These are phyloP conservation scores for Podaxis sp. DNA, from an alignment of 768 basidiomycete species.

Conservation along the genomic window DNA sequence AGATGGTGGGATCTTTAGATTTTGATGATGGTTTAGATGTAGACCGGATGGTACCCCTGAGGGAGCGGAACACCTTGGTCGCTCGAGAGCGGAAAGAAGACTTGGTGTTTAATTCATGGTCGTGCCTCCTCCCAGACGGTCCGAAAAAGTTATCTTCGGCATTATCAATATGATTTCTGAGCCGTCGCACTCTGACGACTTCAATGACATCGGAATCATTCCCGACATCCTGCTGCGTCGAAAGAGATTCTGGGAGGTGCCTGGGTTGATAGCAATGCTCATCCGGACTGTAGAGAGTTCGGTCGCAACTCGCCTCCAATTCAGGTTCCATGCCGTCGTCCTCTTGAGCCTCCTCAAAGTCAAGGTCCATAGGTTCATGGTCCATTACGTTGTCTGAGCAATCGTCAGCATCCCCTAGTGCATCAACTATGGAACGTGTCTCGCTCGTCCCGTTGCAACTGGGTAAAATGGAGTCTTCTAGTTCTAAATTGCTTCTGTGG, in stretches of 20 bases:
- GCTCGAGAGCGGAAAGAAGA: slow-evolving; percentile 39
- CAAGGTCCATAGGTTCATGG: slow-evolving; percentile 18
- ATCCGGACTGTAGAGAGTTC: not conserved
- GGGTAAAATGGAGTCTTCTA: slow-evolving; percentile 8
- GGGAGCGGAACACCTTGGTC: slow-evolving; percentile 39
- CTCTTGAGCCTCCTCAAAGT: slow-evolving; percentile 19
- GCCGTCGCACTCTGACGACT: slow-evolving; percentile 52
- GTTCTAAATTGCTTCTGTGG: slow-evolving; percentile 5
- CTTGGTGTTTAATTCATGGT: not conserved
- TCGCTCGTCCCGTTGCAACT: slow-evolving; percentile 17
- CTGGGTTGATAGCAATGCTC: slow-evolving; percentile 15
- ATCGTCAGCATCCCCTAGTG: slow-evolving; percentile 21
- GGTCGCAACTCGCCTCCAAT: not conserved
- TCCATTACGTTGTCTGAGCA: slow-evolving; percentile 22
- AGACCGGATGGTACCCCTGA: slow-evolving; percentile 30
- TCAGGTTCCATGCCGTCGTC: slow-evolving; percentile 10
- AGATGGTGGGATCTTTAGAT: not conserved
- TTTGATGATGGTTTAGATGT: not conserved
- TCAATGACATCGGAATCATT: slow-evolving; percentile 57
- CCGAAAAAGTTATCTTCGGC: not conserved
- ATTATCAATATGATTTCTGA: slow-evolving; percentile 19
- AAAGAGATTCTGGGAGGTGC: slow-evolving; percentile 14
- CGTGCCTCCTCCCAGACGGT: not conserved
- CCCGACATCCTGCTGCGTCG: slow-evolving; percentile 18
- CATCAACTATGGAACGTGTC: slow-evolving; percentile 27